These are phyloP conservation scores for Neofusicoccum parvum DNA, from an alignment of 2,329 filamentous ascomycete species.

Conservation along the genomic window DNA sequence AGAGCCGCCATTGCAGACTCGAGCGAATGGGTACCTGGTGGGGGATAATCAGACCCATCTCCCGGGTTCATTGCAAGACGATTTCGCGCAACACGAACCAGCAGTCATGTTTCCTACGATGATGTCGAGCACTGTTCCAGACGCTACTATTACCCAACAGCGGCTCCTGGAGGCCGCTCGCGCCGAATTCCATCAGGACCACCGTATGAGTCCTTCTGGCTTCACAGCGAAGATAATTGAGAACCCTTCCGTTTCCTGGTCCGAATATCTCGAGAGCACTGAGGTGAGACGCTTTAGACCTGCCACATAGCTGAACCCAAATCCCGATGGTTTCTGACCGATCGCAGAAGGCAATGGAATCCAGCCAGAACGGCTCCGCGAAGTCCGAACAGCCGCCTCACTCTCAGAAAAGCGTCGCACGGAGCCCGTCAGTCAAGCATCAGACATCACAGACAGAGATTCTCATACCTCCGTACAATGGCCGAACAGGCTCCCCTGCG, in stretches of 20 bases:
- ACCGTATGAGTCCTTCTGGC: slow-evolving; percentile 21
- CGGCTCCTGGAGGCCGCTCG: slow-evolving; percentile 40
- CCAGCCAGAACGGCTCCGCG: neutral
- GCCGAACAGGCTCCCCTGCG: neutral
- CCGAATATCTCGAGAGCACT: slow-evolving; percentile 29
- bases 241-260: slow-evolving; percentile 40
- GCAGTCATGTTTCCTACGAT: slow-evolving; percentile 38
- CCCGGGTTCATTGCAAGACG: slow-evolving; percentile 30
- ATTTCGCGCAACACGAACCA: slow-evolving; percentile 44
- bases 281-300: neutral
- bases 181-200: slow-evolving; percentile 27
- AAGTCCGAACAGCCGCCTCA: neutral
- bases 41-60: neutral
- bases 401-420: neutral
- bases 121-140: slow-evolving; percentile 45
- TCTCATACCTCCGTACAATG: neutral
- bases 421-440: neutral
- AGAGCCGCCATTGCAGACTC: neutral
- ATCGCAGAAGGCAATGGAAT: neutral
- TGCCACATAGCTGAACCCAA: neutral
- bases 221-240: slow-evolving; percentile 24
- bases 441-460: neutral
- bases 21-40: neutral
- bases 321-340: neutral
- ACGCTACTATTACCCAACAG: slow-evolving; percentile 45